Base-by-base conservation (phyloP, 1,284 basidiomycete species). In the Cerioporus squamosus region DNA sequence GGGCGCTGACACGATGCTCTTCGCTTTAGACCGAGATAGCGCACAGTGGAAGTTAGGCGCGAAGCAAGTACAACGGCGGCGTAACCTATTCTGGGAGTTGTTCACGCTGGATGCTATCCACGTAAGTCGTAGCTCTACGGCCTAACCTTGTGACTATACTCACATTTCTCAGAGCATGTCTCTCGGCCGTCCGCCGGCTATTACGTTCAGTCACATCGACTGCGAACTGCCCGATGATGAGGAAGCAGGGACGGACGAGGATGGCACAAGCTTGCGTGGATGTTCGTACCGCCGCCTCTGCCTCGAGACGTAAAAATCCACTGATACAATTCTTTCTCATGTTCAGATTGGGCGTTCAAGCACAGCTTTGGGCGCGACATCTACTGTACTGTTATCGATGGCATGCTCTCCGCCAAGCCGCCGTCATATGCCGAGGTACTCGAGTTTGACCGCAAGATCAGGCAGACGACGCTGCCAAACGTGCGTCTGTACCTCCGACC, bases 31-130 rank as follows among this genome's bases (percentile, higher is more conserved):
- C 67, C 76, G 78, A 6, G 79, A 81, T 56, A 75, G 75, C 60
- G 74, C 74, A 9, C 70, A 71, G 56, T 81, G 78, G 78, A 77
- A 78, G 48, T 64, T 72, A 17, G 70, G 68, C 33, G 66, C 73
- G 6, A 72, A 74, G 57, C 68, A 73, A 40, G 75, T 75, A 1
- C 74, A 80, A 46, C 67, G 75, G 33, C 71, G 79, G 20, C 66
- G 79, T 20, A 75, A 74, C 50, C 69, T 80, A 10, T 80, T 79
- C 61, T 81, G 79, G 79, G 78, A 81, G 61, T 61, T 79, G 14
- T 75, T 73, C 57, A 64, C 71, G 17, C 67, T 72, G 9, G 77
- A 78, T 50, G 65, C 70, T 31, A 72, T 73, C 59, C 75, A 76
- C 59, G 76, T 77, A 57, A 55, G 73, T 65, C 39, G 15, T 51